Evolutionary conservation across 208 protist genomes (phyloP), one percentile per base, ranked within the genome.

Genomic region (Acanthamoeba healyi): DNA sequence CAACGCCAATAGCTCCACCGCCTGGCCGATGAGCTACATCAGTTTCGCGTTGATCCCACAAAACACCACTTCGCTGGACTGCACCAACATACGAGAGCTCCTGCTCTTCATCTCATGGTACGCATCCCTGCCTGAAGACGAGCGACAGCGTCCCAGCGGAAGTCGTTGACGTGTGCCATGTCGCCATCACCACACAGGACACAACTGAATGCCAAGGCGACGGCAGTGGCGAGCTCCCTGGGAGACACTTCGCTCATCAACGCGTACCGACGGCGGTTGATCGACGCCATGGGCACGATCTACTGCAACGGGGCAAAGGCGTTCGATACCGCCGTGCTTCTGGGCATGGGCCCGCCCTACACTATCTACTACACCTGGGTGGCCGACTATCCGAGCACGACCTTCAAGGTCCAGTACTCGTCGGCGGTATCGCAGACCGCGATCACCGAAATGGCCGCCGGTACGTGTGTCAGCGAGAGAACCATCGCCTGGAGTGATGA

Each of bases 231-330:
- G 24, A 82, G 42, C 72, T 54, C 36, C 5, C 42, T 82, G 36
- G 72, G 72, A 6, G 9, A 82, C 42, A 82, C 42, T 7, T 82
- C 72, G 17, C 72, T 82, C 5, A 54, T 51, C 42, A 51, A 54
- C 42, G 72, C 40, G 12, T 82, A 51, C 22, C 36, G 42, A 10
- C 36, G 72, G n/a, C 36, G 72, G 22, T 44, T 82, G 32, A 82
- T 44, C 15, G 72, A 82, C 42, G 72, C 72, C 36, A 82, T 82
- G 42, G 72, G 72, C 32, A 82, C 72, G 22, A 40, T 82, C 72
- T 54, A 82, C 22, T 82, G 72, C 72, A 82, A 82, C 36, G 72
- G 34, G 6, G 32, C 5, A 6, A 82, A 82, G 42, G 22, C 42
- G 7, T 82, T 82, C 72, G 26, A 7, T 6, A 54, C 72, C 14